phyloP scores from a whole-genome alignment of 2,329 filamentous ascomycete genomes.

The Colletotrichum tabaci region DNA sequence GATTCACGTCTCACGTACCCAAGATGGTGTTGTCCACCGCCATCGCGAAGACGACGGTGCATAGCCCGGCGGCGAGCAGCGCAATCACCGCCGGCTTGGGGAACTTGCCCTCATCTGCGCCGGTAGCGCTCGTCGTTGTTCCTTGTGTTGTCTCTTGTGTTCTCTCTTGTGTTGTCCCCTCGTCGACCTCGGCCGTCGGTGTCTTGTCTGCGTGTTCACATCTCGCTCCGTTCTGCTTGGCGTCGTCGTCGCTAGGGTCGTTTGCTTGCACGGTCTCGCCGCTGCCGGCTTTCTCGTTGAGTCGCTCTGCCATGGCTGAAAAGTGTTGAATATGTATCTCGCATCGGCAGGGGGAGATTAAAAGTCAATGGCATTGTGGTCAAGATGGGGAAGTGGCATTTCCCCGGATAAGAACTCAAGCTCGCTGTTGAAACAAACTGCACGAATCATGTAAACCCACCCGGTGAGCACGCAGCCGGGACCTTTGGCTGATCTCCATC shows the following conservation, averaged over 20 bases:
- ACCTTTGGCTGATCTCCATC: background rate
- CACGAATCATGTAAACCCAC: background rate
- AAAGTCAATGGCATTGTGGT: background rate
- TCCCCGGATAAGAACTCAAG: background rate
- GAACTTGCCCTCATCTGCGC: background rate
- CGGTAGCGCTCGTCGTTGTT: background rate
- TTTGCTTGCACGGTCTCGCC: background rate
- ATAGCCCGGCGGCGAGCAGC: background rate
- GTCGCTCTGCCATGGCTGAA: background rate
- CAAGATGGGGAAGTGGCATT: background rate
- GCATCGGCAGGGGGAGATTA: background rate
- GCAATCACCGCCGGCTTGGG: background rate
- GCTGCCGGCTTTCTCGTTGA: background rate
- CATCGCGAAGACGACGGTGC: background rate
- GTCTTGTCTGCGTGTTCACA: background rate
- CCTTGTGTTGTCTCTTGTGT: background rate
- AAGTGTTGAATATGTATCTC: background rate
- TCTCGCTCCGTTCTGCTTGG: background rate
- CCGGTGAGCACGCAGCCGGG: background rate
- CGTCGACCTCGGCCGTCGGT: background rate
- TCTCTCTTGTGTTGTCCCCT: background rate
- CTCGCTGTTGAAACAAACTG: background rate
- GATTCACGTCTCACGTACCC: no score
- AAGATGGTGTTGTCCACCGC: background rate
- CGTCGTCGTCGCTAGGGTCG: background rate